Base-by-base conservation (phyloP, 2,329 filamentous ascomycete genomes). In the Capronia americana region DNA sequence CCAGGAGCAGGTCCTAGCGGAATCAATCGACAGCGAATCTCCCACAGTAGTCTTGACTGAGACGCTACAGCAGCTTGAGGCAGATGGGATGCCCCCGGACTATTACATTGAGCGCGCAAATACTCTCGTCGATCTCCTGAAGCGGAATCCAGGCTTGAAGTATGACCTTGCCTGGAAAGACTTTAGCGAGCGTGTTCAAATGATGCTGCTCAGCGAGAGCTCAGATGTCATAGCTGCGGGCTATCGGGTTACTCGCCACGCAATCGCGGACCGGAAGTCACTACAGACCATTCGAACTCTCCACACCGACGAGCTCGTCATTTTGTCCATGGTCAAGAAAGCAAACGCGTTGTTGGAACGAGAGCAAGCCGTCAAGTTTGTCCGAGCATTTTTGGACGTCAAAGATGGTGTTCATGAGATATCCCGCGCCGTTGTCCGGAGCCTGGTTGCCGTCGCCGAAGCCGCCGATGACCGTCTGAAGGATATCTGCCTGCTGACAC, bases 161-260 rank as follows among this genome's bases (percentile, higher is more conserved):
- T 97, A 98, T 77, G 96, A 99, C 78, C 82, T 99, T 57, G 93
- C 92, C 1, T 99, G 95, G 95, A 91, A 93, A 3, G 89, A 96
- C 1, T 99, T 99, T 78, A 95, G 96, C 1, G 80, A 96, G 57
- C 87, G 95, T 51, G 93, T 98, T 83, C 95, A 99, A 79, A 89
- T 92, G 72, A 96, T 99, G 92, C 88, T 99, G 24, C 83, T 99
- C 64, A 97, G 94, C 75, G 94, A 97, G 72, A 97, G 92, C 77
- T 88, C 94, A 71, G 96, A 99, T 80, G 94, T 98, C 11, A 92
- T 97, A 26, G 95, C 95, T 28, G 92, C 95, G 51, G 95, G 92
- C 1, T 99, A 98, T 78, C 87, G 95, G 69, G 90, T 98, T 79
- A 93, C 93, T 66, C 88, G 95, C 77, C 96, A 98, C 79, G 92